Evolutionary conservation across 805 yeast genomes (phyloP), one percentile per base, ranked within the genome.

Genomic region (Cyberlindnera americana): DNA sequence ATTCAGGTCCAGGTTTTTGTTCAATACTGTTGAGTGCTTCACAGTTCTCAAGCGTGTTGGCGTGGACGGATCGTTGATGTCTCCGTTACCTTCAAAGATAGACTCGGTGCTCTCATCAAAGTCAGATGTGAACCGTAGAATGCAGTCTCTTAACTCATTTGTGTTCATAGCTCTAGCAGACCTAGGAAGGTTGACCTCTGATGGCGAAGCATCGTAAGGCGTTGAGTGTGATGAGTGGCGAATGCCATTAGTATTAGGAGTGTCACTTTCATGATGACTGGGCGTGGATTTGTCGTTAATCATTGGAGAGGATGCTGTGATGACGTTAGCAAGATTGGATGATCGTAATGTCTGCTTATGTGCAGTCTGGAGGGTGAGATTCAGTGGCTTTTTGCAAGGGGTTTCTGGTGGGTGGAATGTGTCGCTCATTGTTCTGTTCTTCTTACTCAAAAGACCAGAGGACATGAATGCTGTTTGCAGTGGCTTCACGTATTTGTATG

Each of bases 401-500:
- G 85, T 78, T 41, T 79, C 83, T 2, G 85, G 85, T 51, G 79
- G 75, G 13, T 48, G 43, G 25, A 67, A 59, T 8, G 62, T 43
- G 33, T 49, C 57, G 40, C 37, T 61, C 56, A 59, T 52, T 57
- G 66, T 65, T 61, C 60, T 61, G 32, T 79, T 66, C 62, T 83
- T 67, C 58, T 80, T 80, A 27, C 83, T 77, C 43, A 81, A 61
- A 25, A 87, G 64, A 0, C 96, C 96, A 0, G 85, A 66, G 3
- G 90, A 75, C 57, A 77, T 72, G 60, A 87, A 87, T 13, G 93
- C 95, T 0, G 90, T 81, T 57, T 86, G 95, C 28, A 87, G 69
- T 3, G 96, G 96, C 56, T 83, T 84, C 17, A 84, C 93, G 34
- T 78, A 75, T 47, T 78, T 75, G 60, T 81, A 85, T 13, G 73